Evolutionary conservation across 768 basidiomycete genomes (phyloP), one percentile per base, ranked within the genome.

Genomic region (Kockovaella imperatae): DNA sequence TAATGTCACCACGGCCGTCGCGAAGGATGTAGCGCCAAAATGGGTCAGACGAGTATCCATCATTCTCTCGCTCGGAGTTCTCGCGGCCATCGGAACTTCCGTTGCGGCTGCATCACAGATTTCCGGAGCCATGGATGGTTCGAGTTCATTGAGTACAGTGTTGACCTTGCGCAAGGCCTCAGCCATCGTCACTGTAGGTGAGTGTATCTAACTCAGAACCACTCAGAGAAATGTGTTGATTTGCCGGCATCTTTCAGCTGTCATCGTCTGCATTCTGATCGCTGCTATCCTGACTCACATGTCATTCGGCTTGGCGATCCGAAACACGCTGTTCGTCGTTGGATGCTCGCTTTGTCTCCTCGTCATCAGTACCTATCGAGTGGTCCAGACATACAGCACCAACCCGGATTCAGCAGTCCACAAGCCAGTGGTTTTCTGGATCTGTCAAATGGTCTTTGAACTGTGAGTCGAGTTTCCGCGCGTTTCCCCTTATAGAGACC

Each of bases 41-140:
- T 60, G 58, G 58, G 50, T 56, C 0, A 24, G 26, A 5, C 17
- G 39, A 26, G n/a, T 53, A 20, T n/a, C 50, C 21, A 41, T 53
- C 11, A 4, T 48, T 30, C 36, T 54, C 25, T 35, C 38, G 29
- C 4, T 50, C 11, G 20, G 21, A 1, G 8, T 50, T 5, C 15
- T 60, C 17, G 49, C 36, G 1, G 44, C 58, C 8, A 49, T 60
- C 39, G 24, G 28, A n/a, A 56, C 55, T 0, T 54, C 50, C 17
- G 29, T 56, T 23, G 51, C 43, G 13, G 55, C 40, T 3, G 39
- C 55, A 25, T 20, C 44, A 2, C 11, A 31, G 26, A 56, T 50
- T 35, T 31, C 31, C 31, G 15, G n/a, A 5, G 58, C 51, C 1
- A 8, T 56, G 7, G 18, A 42, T 2, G 35, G 53, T 34, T 42